Evolutionary conservation across 75 land plant genomes (phyloP), one percentile per base, ranked within the genome.

Genomic region (Azolla pinnata): DNA sequence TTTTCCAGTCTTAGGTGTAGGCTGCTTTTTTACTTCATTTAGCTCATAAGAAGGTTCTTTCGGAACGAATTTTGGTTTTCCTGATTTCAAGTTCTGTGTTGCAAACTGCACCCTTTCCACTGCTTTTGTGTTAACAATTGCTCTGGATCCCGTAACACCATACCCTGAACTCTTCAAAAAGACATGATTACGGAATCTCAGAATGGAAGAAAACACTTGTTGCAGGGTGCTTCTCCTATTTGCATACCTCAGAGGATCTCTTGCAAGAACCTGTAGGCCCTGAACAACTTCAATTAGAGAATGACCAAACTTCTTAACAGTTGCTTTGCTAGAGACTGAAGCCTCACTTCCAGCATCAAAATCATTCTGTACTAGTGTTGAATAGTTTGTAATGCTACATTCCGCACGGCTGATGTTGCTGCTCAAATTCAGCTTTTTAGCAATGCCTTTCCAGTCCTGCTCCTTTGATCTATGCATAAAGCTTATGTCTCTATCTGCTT

Each of bases 91-190:
- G 49, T 3, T 17, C 21, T 46, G n/a, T 23, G 2, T 2, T 2
- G 23, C 4, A 46, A 23, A 46, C 2, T 14, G 49, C 2, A 18
- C 17, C 49, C 21, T 46, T 4, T 46, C 49, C n/a, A 2, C 49
- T 46, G 21, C 49, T 17, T 46, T 46, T 14, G 3, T 46, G 17
- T 4, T 3, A 23, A 1, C 54, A 24, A 27, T 24, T 52, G 12
- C 25, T 24, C 54, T 19, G 54, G 54, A 21, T 47, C 20, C 19
- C 2, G 54, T 29, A 52, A 29, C 29, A 3, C 5, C 54, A 52
- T 52, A 52, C 4, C 54, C 54, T 2, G 54, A 52, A 26, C 54
- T 52, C 54, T 52, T 52, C 27, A 24, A 7, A 25, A 52, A 52
- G 29, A 52, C 54, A 26, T 25, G 24, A 52, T 52, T 27, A 4